Percentiles rank a stretch among this genome's conserved stretches.
Evolutionary conservation across 2,329 filamentous ascomycete species (phyloP).

Genomic region (Exserohilum turcica): DNA sequence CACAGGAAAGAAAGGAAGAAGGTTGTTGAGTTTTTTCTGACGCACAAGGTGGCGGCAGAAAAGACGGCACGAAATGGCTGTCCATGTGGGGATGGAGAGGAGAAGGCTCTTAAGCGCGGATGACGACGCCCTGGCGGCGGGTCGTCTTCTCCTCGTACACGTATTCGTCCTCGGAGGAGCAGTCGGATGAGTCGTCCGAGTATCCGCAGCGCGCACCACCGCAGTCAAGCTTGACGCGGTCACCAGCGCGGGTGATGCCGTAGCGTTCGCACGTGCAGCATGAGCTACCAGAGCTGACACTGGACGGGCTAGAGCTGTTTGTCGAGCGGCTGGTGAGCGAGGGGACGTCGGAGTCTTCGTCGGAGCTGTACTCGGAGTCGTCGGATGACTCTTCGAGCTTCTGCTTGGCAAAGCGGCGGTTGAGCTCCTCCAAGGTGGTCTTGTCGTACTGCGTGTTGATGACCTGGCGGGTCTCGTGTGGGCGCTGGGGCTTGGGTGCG

Average conservation of each 20-base stretch:
- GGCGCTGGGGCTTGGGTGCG: slow-evolving; percentile 86
- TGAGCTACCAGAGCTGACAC: slow-evolving; percentile 58
- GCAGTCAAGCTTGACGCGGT: slow-evolving; percentile 95
- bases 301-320: slow-evolving; percentile 66
- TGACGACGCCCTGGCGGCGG: slow-evolving; percentile 54
- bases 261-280: slow-evolving; percentile 94
- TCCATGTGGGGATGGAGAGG: not conserved
- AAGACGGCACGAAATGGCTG: slow-evolving; percentile 4
- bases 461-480: slow-evolving; percentile 85
- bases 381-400: slow-evolving; percentile 58
- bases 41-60: not conserved
- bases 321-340: slow-evolving; percentile 73
- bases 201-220: slow-evolving; percentile 87
- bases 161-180: slow-evolving; percentile 70
- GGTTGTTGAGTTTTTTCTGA: not conserved
- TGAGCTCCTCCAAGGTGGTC: slow-evolving; percentile 78
- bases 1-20: slow-evolving; percentile 30
- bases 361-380: slow-evolving; percentile 65
- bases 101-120: slow-evolving; percentile 39
- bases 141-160: slow-evolving; percentile 58
- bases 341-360: slow-evolving; percentile 76
- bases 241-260: slow-evolving; percentile 90
- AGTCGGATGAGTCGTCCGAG: slow-evolving; percentile 70
- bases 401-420: slow-evolving; percentile 72
- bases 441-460: slow-evolving; percentile 80